Evolutionary conservation across 257 asterid species (phyloP), one percentile per base, ranked within the genome.

Genomic region (Coffea canephora): DNA sequence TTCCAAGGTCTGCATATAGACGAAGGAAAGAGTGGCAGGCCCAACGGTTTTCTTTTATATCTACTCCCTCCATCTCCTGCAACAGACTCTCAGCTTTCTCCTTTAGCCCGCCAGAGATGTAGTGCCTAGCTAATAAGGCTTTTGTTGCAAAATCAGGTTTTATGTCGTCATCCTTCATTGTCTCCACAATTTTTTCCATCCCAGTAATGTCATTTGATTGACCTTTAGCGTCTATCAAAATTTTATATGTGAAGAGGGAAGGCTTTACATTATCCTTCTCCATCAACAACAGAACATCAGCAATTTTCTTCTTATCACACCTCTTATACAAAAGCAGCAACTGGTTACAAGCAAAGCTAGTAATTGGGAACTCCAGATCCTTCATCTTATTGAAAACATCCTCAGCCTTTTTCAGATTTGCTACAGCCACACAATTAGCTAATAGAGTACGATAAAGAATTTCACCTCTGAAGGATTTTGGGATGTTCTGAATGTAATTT

Each of bases 1-100:
- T 86, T 43, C 93, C 93, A 14, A 93, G 89, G 73, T 87, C 84
- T 57, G 98, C 98, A 75, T 94, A 94, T 62, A 91, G 86, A 66
- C 94, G 92, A 74, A 94, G 89, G 77, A 92, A 68, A 52, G 45
- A 31, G 25, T 18, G 85, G 79, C 83, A 82, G 23, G 80, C 86
- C 91, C 87, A 80, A 62, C 91, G 97, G 52, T 85, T 90, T 74
- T 86, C 83, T 43, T 31, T 75, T 65, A 80, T 21, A 81, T 81
- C 81, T 34, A 18, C 86, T 67, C 91, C 96, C 87, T 92, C 97
- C 77, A 94, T 81, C 85, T 88, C 96, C 82, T 88, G 88, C 83
- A 92, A 64, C 39, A 92, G 14, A 31, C 86, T 83, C 85, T 81
- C 92, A 2, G 97, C 91, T 88, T 92, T 91, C 21, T 91, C 96